A percentile compares a stretch with the other conserved stretches of the same genome.
Evolutionary conservation across 2,329 filamentous ascomycete genomes (phyloP).

Genomic region (Alternaria postmessia): DNA sequence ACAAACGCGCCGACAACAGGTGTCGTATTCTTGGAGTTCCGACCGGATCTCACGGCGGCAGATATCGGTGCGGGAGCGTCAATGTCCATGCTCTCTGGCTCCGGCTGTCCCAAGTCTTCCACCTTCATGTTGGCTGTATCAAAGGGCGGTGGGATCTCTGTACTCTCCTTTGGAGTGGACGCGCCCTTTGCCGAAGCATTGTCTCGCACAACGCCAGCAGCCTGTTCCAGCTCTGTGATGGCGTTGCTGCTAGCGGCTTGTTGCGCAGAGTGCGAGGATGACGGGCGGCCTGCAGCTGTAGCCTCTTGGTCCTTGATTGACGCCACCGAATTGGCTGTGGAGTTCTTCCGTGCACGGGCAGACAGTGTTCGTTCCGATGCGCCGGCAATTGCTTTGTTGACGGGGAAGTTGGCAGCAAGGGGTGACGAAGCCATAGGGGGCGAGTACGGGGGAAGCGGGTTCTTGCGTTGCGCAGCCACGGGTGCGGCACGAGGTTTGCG

Average conservation of each 20-base stretch:
- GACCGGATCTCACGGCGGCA: constrained; percentile 48
- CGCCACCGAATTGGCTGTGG: constrained; percentile 52
- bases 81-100: constrained; percentile 52
- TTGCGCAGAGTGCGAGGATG: constrained; percentile 48
- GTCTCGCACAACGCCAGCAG: constrained; percentile 36
- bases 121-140: constrained; percentile 60
- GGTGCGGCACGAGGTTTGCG: constrained; percentile 75
- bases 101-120: constrained; percentile 60
- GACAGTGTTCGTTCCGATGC: constrained; percentile 67
- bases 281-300: constrained; percentile 40
- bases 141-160: constrained; percentile 45
- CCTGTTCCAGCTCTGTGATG: constrained; percentile 45
- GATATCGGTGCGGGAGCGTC: constrained; percentile 41
- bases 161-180: constrained; percentile 42
- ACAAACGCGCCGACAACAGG: constrained; percentile 56
- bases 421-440: constrained; percentile 80
- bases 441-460: constrained; percentile 64
- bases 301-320: constrained; percentile 62
- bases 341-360: constrained; percentile 78
- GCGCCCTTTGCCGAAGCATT: constrained; percentile 33
- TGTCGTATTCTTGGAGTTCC: constrained; percentile 58
- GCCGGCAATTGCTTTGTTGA: constrained; percentile 62
- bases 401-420: constrained; percentile 69
- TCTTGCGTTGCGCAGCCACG: constrained; percentile 81
- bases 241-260: constrained; percentile 39